phyloP scores from a whole-genome alignment of 768 basidiomycete species.

The Phaeotremella skinneri region DNA sequence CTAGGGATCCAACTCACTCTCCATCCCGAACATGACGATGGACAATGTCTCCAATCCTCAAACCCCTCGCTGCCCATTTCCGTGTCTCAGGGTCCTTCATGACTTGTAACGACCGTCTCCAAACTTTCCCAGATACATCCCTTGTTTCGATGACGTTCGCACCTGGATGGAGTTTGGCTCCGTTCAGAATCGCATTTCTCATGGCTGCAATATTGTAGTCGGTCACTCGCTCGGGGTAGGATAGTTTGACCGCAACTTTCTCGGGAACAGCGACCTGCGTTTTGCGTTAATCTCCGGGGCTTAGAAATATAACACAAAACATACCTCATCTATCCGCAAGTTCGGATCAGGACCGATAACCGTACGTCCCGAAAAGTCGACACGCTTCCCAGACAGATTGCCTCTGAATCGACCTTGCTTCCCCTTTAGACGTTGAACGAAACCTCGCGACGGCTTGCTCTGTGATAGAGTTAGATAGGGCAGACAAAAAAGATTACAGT shows the following conservation, averaged over 20 bases:
- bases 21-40: slow-evolving; percentile 94
- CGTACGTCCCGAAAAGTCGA: slow-evolving; percentile 96
- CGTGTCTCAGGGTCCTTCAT: slow-evolving; percentile 37
- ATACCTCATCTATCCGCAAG: slow-evolving; percentile 87
- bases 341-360: slow-evolving; percentile 99
- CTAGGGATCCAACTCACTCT: slow-evolving; percentile 57
- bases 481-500: neutral
- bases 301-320: slow-evolving; percentile 5
- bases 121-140: slow-evolving; percentile 18
- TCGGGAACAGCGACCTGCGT: slow-evolving; percentile 79
- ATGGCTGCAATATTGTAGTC: slow-evolving; percentile 79
- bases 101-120: slow-evolving; percentile 35
- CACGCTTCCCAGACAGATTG: slow-evolving; percentile 96
- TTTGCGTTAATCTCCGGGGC: neutral
- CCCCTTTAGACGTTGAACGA: slow-evolving; percentile 95
- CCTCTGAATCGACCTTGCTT: slow-evolving; percentile 99
- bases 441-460: slow-evolving; percentile 93
- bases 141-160: slow-evolving; percentile 62
- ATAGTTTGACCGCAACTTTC: slow-evolving; percentile 88
- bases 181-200: slow-evolving; percentile 76
- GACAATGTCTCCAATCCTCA: slow-evolving; percentile 85
- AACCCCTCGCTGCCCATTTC: slow-evolving; percentile 65
- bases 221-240: slow-evolving; percentile 94
- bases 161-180: slow-evolving; percentile 85
- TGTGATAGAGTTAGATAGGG: slow-evolving; percentile 12